Base-by-base conservation (phyloP, 1,284 basidiomycete genomes). In the Trametes pubescens region DNA sequence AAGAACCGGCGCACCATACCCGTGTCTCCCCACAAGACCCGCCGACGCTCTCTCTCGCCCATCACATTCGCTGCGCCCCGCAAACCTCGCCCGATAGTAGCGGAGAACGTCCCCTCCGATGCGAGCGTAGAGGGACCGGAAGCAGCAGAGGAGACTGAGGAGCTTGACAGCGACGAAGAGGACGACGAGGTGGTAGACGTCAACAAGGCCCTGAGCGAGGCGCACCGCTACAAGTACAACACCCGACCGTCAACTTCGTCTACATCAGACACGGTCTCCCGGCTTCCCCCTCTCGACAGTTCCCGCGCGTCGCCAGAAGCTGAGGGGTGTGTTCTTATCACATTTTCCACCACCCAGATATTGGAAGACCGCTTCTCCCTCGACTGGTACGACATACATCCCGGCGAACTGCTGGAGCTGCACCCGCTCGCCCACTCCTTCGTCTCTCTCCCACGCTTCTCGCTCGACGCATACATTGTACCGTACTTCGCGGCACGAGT, bases 401-500 rank as follows among this genome's bases (percentile, higher is more conserved):
- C 87, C 0, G 80, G 86, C 65, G 90, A 92, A 69, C 80, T 92
- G 10, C 79, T 92, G 16, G 90, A 92, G 71, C 74, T 92, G 10
- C 88, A 92, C 67, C 51, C 67, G 2, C 74, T 80, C 34, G 64
- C 74, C 16, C 76, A 79, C 56, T 69, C 78, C 61, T 66, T 82
- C 57, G 79, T 81, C 11, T 72, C 75, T 0, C 78, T 89, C 2
- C 82, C 79, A 0, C 80, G 85, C 43, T 72, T 75, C 29, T 51
- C 75, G 38, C 72, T 81, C 2, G 70, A 72, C n/a, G 77, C 80
- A 0, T 92, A 92, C 68, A 76, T 85, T 16, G 78, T 82, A 43
- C 90, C 90, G 0, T 92, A 90, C 75, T 91, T 90, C 77, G 87
- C 90, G 60, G 84, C 86, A 11, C 83, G 79, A 72, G 84, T 86